Evolutionary conservation across 306 rosid genomes (phyloP).

Genomic region (Inga oerstediana): DNA sequence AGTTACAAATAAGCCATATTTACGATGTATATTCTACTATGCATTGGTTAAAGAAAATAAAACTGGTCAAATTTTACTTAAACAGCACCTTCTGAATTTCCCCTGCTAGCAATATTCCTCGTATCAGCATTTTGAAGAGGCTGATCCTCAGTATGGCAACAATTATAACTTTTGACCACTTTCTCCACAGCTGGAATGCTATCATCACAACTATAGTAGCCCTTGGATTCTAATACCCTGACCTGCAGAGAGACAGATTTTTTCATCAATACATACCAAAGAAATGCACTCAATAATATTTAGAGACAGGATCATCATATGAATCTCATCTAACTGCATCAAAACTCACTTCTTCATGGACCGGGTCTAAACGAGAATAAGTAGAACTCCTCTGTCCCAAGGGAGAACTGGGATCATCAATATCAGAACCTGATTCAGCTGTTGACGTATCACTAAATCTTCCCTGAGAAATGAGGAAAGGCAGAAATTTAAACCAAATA

Average conservation of each 20-base stretch:
- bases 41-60: slow-evolving; percentile 23
- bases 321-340: slow-evolving; percentile 3
- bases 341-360: slow-evolving; percentile 80
- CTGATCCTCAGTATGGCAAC: slow-evolving; percentile 37
- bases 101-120: slow-evolving; percentile 39
- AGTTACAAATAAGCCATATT: slow-evolving; percentile 12
- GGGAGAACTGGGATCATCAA: slow-evolving; percentile 73
- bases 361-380: slow-evolving; percentile 65
- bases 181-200: slow-evolving; percentile 45
- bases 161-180: slow-evolving; percentile 37
- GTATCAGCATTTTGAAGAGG: slow-evolving; percentile 34
- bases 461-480: slow-evolving; percentile 51
- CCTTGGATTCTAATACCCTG: slow-evolving; percentile 57
- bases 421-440: slow-evolving; percentile 74
- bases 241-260: slow-evolving; percentile 37
- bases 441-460: slow-evolving; percentile 65
- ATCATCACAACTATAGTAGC: slow-evolving; percentile 86
- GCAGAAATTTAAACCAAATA: neutral
- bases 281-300: neutral
- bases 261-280: slow-evolving; percentile 16
- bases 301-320: slow-evolving; percentile 15
- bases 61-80: slow-evolving; percentile 20
- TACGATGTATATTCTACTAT: slow-evolving; percentile 14
- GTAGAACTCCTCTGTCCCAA: slow-evolving; percentile 49
- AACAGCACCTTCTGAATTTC: slow-evolving; percentile 62